A percentile compares a stretch with the other conserved stretches of the same genome.
These are phyloP conservation scores for Aspergillus luchuensis DNA, from an alignment of 2,329 filamentous ascomycete genomes.

Conservation along the genomic window DNA sequence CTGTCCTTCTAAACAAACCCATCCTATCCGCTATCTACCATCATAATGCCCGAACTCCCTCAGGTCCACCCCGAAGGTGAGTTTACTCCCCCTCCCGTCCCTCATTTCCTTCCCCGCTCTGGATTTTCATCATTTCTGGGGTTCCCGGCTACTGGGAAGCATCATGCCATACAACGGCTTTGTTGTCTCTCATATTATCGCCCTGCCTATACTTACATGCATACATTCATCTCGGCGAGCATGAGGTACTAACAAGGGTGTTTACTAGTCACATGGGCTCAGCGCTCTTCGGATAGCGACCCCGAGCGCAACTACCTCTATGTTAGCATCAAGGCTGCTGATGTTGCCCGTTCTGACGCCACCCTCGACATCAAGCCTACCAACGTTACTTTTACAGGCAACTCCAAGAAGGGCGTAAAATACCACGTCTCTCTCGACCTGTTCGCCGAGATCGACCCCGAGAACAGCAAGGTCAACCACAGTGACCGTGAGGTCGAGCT, in stretches of 20 bases:
- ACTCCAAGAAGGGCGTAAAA: slow-evolving; percentile 81
- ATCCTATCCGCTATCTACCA: slow-evolving; percentile 10
- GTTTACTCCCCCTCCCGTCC: slow-evolving; percentile 24
- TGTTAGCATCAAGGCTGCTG: slow-evolving; percentile 85
- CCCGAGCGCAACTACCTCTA: slow-evolving; percentile 91
- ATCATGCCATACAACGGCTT: slow-evolving; percentile 7
- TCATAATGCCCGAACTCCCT: slow-evolving; percentile 32
- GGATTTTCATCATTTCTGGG: slow-evolving; percentile 12
- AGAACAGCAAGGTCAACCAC: slow-evolving; percentile 83
- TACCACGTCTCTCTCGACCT: slow-evolving; percentile 87
- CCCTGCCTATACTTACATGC: slow-evolving; percentile 8
- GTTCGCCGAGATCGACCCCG: slow-evolving; percentile 85
- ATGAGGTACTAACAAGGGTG: slow-evolving; percentile 12
- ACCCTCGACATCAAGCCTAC: slow-evolving; percentile 82
- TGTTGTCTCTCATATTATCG: neutral
- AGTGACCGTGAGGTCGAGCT: slow-evolving; percentile 85
- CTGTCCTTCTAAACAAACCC: slow-evolving; percentile 1
- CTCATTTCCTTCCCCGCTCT: slow-evolving; percentile 34
- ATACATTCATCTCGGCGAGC: neutral
- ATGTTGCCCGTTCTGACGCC: slow-evolving; percentile 73
- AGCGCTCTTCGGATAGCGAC: slow-evolving; percentile 83
- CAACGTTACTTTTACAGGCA: slow-evolving; percentile 77
- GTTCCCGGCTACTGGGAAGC: slow-evolving; percentile 11
- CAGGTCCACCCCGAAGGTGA: slow-evolving; percentile 51
- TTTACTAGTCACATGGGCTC: slow-evolving; percentile 85